Evolutionary conservation across 1,139 yeast genomes (phyloP), one percentile per base, ranked within the genome.

Genomic region (Suhomyces atakaporum): DNA sequence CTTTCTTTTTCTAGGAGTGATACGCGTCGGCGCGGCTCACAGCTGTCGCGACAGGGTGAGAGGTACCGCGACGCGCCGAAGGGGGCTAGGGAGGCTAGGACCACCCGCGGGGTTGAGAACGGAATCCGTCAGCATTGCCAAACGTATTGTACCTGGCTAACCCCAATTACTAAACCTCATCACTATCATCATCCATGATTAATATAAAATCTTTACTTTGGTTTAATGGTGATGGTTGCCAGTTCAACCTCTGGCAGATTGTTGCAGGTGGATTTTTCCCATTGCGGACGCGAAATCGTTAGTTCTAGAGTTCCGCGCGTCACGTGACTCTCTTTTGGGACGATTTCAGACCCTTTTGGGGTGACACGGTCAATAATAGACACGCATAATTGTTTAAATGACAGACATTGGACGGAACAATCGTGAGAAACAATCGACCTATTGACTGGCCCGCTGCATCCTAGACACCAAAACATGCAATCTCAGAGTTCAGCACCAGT

Each of bases 1-100:
- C 34, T 36, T 36, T 33, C 33, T 36, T 36, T 36, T 29, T 21
- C 24, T 36, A 36, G 40, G 36, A 36, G 39, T 11, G 26, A 24
- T 37, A 37, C 40, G 40, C 40, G 40, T 37, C 40, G 31, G 25
- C 39, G 39, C 39, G 39, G 30, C 23, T 31, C 29, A 36, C 36
- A 29, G 37, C 34, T 33, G 34, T 29, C 38, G 38, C 38, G 38
- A 27, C 15, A 25, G 23, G 11, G 25, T 8, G 20, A 18, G 20
- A 18, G 20, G 20, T 8, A 18, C 20, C 20, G 25, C 12, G 16
- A 21, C 21, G 27, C 21, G 19, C 22, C 21, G 21, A 12, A 19
- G 27, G 19, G 27, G 20, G 7, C 8, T 18, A 18, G 20, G 20
- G 20, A 18, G 20, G n/a, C n/a, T n/a, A n/a, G 13, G 27, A 25